These are phyloP conservation scores for Conidiobolus incongruus DNA, from an alignment of 371 early-diverging fungal species.

Conservation along the genomic window DNA sequence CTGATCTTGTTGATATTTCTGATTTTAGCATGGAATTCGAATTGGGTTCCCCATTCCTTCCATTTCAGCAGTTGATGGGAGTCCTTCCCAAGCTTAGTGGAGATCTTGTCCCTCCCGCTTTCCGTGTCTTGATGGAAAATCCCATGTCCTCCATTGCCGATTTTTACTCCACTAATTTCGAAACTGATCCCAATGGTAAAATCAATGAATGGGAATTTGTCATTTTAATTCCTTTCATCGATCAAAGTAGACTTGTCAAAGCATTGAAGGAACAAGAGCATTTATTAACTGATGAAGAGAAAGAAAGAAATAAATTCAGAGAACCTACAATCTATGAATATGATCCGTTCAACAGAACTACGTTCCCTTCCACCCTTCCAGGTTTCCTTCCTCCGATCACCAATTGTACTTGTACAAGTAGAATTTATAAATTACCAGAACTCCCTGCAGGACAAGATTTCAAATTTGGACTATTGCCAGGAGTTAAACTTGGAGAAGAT, in stretches of 20 bases:
- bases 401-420: background rate
- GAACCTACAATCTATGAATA: conserved; percentile 33
- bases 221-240: conserved; percentile 85
- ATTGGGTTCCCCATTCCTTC: conserved; percentile 71
- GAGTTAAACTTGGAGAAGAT: conserved; percentile 35
- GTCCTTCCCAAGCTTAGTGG: conserved; percentile 82
- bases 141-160: conserved; percentile 67
- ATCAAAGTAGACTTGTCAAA: conserved; percentile 52
- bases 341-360: conserved; percentile 16
- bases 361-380: conserved; percentile 42
- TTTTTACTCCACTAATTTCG: conserved; percentile 81
- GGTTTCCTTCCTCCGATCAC: conserved; percentile 26
- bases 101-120: conserved; percentile 51
- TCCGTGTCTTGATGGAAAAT: conserved; percentile 68
- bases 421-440: background rate
- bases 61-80: conserved; percentile 97
- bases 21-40: conserved; percentile 44
- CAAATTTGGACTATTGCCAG: conserved; percentile 36
- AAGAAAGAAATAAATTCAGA: conserved; percentile 36
- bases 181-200: conserved; percentile 95
- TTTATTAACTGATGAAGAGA: conserved; percentile 39
- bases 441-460: conserved; percentile 10
- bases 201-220: conserved; percentile 96
- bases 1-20: conserved; percentile 30
- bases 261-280: conserved; percentile 55